Conservation (phyloP, 371 early-diverging fungal species). For the Mortierella sp. region DNA sequence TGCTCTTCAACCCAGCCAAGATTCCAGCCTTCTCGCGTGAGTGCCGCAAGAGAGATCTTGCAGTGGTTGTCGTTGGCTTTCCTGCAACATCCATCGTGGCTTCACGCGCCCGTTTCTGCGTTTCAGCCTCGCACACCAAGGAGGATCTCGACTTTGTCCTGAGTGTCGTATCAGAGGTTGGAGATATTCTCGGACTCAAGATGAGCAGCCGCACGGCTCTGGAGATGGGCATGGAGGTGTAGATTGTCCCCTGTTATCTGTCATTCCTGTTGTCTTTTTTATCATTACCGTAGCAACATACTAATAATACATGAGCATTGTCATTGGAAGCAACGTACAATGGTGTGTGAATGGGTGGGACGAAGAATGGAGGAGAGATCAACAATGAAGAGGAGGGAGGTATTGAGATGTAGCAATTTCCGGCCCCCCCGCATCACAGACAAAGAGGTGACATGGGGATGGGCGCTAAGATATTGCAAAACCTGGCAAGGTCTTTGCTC, state of each 20-base stretch:
- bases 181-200: slow-evolving; percentile 56
- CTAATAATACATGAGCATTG: too few relatives aligned
- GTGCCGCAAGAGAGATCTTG: slow-evolving; percentile 91
- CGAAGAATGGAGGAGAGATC: too few relatives aligned
- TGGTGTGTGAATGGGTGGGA: too few relatives aligned
- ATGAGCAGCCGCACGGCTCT: slow-evolving; percentile 51
- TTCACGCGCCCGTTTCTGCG: slow-evolving; percentile 97
- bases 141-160: slow-evolving; percentile 88
- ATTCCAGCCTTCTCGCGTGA: slow-evolving; percentile 97
- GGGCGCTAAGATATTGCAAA: slow-evolving; percentile 54
- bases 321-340: too few relatives aligned
- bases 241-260: slow-evolving; percentile 7
- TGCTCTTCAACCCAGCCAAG: slow-evolving; percentile 98
- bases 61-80: slow-evolving; percentile 99
- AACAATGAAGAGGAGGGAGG: slow-evolving; percentile 1
- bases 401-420: slow-evolving; percentile 44
- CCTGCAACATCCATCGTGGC: slow-evolving; percentile 99
- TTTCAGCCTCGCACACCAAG: slow-evolving; percentile 94
- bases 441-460: slow-evolving; percentile 12
- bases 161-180: slow-evolving; percentile 53
- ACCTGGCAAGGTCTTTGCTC: slow-evolving; percentile 54
- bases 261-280: neutral
- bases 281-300: too few relatives aligned
- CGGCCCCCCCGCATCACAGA: slow-evolving; percentile 37
- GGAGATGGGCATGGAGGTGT: slow-evolving; percentile 50